These are phyloP conservation scores for Cutaneotrichosporon sp. DNA, from an alignment of 1,284 basidiomycete genomes.

Conservation along the genomic window DNA sequence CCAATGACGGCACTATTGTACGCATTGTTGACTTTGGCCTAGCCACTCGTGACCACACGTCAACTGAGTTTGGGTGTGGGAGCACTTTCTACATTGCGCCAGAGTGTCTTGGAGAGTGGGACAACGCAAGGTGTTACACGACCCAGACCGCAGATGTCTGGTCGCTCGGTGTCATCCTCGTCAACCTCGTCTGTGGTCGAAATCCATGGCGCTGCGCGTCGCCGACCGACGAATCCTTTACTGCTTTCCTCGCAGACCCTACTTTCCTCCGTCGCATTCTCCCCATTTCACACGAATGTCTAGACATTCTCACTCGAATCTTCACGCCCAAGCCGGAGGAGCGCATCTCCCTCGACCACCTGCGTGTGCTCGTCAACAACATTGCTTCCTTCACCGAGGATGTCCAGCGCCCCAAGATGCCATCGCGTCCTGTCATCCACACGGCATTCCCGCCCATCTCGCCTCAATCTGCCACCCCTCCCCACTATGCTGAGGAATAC, in stretches of 20 bases:
- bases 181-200: conserved; percentile 83
- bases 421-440: conserved; percentile 32
- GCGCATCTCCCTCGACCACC: conserved; percentile 63
- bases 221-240: conserved; percentile 68
- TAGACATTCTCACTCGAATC: conserved; percentile 62
- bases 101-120: conserved; percentile 85
- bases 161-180: conserved; percentile 87
- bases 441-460: background rate
- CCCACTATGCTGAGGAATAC: conserved; percentile 17
- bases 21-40: conserved; percentile 96
- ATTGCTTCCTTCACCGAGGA: conserved; percentile 69
- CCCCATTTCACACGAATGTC: conserved; percentile 59
- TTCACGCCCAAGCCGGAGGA: conserved; percentile 61
- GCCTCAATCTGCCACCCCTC: background rate
- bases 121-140: conserved; percentile 60
- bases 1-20: conserved; percentile 70
- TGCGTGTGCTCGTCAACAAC: conserved; percentile 61
- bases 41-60: conserved; percentile 83
- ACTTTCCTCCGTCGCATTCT: conserved; percentile 67
- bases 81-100: conserved; percentile 54
- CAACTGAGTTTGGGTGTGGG: conserved; percentile 80
- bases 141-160: conserved; percentile 80
- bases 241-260: conserved; percentile 64
- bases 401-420: conserved; percentile 56
- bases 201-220: conserved; percentile 84